phyloP scores from a whole-genome alignment of 1,139 yeast species.

The Geotrichum candidum region DNA sequence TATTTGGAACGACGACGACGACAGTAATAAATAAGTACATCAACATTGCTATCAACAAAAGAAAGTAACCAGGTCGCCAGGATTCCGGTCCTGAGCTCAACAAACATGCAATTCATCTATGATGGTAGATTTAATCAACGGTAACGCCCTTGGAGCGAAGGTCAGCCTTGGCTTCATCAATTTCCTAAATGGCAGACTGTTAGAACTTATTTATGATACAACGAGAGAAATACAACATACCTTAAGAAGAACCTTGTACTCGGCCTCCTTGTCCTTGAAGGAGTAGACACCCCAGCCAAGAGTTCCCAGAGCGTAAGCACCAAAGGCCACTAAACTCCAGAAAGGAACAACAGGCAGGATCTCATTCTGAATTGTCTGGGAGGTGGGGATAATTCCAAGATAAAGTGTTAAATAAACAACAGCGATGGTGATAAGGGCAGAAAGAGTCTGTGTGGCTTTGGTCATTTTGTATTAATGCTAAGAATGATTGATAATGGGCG shows the following conservation, averaged over 20 bases:
- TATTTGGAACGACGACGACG: neutral
- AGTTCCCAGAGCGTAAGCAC: slow-evolving; percentile 62
- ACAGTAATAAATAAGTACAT: neutral
- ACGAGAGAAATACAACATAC: slow-evolving; percentile 22
- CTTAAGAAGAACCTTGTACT: slow-evolving; percentile 55
- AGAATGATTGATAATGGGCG: neutral
- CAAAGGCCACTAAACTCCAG: slow-evolving; percentile 68
- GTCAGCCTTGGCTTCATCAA: slow-evolving; percentile 59
- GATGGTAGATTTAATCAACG: slow-evolving; percentile 37
- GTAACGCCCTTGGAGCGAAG: slow-evolving; percentile 53
- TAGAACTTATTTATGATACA: neutral
- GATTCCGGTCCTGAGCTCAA: neutral
- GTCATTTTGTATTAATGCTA: slow-evolving; percentile 43
- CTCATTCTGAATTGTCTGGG: slow-evolving; percentile 46
- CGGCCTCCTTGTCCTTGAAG: slow-evolving; percentile 67
- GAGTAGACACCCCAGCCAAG: slow-evolving; percentile 68
- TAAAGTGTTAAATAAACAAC: slow-evolving; percentile 50
- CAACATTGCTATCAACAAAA: neutral
- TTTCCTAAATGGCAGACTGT: slow-evolving; percentile 38
- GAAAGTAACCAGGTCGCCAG: slow-evolving; percentile 4
- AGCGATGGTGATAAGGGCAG: slow-evolving; percentile 41
- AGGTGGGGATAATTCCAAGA: slow-evolving; percentile 52
- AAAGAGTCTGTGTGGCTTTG: slow-evolving; percentile 58
- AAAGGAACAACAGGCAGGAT: slow-evolving; percentile 64
- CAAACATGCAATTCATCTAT: neutral